These are phyloP conservation scores for Keithomyces neogunnii DNA, from an alignment of 2,329 filamentous ascomycete genomes.

Conservation along the genomic window DNA sequence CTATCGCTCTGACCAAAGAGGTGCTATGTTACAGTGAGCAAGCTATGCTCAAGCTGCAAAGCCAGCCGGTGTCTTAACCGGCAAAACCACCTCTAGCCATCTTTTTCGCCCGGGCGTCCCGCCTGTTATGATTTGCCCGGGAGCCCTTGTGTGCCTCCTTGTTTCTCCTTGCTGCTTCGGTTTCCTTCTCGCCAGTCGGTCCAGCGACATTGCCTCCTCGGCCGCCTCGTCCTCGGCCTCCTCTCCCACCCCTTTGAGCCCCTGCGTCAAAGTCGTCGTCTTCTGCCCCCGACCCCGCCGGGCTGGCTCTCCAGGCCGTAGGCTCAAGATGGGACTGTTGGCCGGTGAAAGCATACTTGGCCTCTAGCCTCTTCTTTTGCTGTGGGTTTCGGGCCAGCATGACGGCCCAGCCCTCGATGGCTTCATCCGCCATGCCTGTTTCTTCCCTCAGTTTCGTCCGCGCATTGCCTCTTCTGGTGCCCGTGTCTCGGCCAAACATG, in stretches of 20 bases:
- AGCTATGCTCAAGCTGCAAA: no score
- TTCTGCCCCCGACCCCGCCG: constrained; percentile 47
- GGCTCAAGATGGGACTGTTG: constrained; percentile 55
- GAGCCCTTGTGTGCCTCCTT: constrained; percentile 81
- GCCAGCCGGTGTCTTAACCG: constrained; percentile 15
- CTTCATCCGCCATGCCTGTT: constrained; percentile 86
- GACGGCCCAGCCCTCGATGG: constrained; percentile 86
- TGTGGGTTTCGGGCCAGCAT: constrained; percentile 72
- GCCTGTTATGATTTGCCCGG: constrained; percentile 77
- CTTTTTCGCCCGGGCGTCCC: constrained; percentile 60
- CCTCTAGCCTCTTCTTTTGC: constrained; percentile 61
- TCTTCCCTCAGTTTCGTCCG: constrained; percentile 60
- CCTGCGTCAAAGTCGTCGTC: constrained; percentile 42
- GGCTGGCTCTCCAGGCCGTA: constrained; percentile 55
- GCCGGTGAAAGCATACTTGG: constrained; percentile 59
- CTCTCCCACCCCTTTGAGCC: constrained; percentile 25
- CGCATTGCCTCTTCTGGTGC: constrained; percentile 55
- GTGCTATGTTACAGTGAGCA: neutral
- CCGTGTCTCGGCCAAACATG: constrained; percentile 63
- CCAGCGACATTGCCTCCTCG: constrained; percentile 55
- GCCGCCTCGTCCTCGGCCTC: constrained; percentile 32
- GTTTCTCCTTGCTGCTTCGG: constrained; percentile 58
- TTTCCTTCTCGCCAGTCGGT: constrained; percentile 59
- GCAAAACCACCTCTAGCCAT: constrained; percentile 45
- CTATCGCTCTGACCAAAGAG: constrained; percentile 7